These are phyloP conservation scores for Pyrrhoderma noxium DNA, from an alignment of 1,284 basidiomycete genomes.

Conservation along the genomic window DNA sequence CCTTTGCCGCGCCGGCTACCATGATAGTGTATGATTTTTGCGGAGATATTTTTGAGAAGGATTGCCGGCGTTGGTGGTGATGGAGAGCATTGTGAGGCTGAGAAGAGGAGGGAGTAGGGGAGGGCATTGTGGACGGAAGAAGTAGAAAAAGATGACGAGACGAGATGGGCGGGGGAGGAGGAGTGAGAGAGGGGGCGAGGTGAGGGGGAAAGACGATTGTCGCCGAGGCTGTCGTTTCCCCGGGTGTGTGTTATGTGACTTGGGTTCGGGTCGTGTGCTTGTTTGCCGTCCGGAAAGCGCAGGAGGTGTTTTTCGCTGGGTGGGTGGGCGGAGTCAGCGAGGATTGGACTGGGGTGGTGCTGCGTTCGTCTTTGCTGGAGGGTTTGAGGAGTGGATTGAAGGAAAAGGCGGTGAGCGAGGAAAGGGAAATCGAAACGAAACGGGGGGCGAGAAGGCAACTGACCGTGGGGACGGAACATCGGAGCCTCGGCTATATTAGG, in stretches of 20 bases:
- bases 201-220: neutral
- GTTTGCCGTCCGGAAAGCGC: neutral
- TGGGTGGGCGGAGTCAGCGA: too few relatives aligned
- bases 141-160: too few relatives aligned
- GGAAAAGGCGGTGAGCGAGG: neutral
- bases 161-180: neutral
- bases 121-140: neutral
- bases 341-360: neutral
- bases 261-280: neutral
- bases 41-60: neutral
- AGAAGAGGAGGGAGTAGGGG: too few relatives aligned
- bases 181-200: neutral
- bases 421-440: constrained; percentile 1
- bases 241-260: neutral
- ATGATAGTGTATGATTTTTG: constrained; percentile 13
- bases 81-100: neutral
- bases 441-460: neutral
- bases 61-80: neutral
- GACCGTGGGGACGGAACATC: neutral
- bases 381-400: neutral
- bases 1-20: constrained; percentile 23
- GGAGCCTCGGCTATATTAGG: too few relatives aligned
- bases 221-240: neutral
- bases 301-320: too few relatives aligned
- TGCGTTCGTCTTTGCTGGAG: neutral